A percentile compares a stretch with the other conserved stretches of the same genome.
phyloP scores from a whole-genome alignment of 331 rosid genomes.

The Phaseolus coccineus region DNA sequence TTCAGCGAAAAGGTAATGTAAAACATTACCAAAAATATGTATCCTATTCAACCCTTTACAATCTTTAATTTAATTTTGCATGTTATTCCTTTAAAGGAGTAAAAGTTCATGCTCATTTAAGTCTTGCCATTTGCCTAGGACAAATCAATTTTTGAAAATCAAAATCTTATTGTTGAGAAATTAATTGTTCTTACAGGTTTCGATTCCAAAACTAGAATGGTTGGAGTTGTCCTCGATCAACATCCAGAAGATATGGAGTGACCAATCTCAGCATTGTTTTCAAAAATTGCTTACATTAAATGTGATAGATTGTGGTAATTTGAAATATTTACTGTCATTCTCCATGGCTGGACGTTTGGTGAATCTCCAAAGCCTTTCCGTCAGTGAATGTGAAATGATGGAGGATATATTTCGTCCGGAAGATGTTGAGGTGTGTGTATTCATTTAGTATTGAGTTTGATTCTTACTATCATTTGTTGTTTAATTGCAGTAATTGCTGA shows the following conservation, averaged over 20 bases:
- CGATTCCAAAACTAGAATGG: background rate
- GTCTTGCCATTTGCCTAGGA: too few species aligned
- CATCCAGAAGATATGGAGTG: slow-evolving; percentile 22
- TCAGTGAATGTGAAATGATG: slow-evolving; percentile 23
- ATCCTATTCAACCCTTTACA: background rate
- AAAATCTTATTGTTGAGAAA: background rate
- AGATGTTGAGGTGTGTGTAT: background rate
- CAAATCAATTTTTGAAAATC: background rate
- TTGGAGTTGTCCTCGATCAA: slow-evolving; percentile 33
- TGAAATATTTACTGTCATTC: slow-evolving; percentile 11
- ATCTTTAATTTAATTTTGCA: background rate
- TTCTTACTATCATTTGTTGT: background rate
- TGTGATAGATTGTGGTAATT: slow-evolving; percentile 14
- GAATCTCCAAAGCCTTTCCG: slow-evolving; percentile 25
- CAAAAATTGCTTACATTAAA: slow-evolving; percentile 13
- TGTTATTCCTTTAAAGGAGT: background rate
- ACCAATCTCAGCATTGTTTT: background rate
- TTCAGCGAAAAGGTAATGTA: background rate
- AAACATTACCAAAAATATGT: background rate
- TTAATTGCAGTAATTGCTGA: background rate
- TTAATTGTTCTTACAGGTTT: background rate
- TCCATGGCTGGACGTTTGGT: slow-evolving; percentile 22
- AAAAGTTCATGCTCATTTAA: background rate
- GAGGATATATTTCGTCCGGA: background rate
- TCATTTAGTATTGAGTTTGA: background rate